Conservation (phyloP, 2,329 filamentous ascomycete genomes). For the Chalaropsis ovoidea region DNA sequence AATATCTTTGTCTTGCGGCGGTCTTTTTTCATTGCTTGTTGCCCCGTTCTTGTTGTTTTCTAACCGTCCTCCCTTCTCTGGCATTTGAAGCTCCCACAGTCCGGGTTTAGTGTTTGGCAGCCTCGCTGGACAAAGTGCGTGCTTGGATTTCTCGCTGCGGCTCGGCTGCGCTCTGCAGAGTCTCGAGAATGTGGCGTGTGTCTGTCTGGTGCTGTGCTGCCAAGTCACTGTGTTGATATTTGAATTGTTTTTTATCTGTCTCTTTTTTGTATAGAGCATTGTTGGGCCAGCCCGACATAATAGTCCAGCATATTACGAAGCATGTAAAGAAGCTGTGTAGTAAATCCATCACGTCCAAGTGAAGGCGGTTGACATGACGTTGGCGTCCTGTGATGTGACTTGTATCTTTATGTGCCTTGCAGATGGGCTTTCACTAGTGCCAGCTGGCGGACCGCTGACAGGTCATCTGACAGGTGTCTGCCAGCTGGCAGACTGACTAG, state of each 20-base stretch:
- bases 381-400: background rate
- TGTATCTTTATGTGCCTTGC: background rate
- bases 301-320: background rate
- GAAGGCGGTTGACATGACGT: background rate
- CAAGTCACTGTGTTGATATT: background rate
- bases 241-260: background rate
- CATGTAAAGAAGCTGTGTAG: background rate
- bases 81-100: slow-evolving; percentile 12
- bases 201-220: background rate
- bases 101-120: slow-evolving; percentile 13
- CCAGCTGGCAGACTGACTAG: background rate
- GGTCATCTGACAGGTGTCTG: background rate
- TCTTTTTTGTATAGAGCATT: slow-evolving; percentile 7
- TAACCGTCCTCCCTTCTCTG: background rate
- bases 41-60: background rate
- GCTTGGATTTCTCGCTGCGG: background rate
- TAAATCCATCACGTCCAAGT: background rate
- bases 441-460: background rate
- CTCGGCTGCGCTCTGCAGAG: background rate
- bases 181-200: background rate
- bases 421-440: background rate
- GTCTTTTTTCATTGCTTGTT: too few relatives aligned
- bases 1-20: background rate
- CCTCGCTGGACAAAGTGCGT: background rate
- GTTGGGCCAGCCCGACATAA: background rate